Evolutionary conservation across 441 rosid species (phyloP).

Genomic region (Erodium moschatum): DNA sequence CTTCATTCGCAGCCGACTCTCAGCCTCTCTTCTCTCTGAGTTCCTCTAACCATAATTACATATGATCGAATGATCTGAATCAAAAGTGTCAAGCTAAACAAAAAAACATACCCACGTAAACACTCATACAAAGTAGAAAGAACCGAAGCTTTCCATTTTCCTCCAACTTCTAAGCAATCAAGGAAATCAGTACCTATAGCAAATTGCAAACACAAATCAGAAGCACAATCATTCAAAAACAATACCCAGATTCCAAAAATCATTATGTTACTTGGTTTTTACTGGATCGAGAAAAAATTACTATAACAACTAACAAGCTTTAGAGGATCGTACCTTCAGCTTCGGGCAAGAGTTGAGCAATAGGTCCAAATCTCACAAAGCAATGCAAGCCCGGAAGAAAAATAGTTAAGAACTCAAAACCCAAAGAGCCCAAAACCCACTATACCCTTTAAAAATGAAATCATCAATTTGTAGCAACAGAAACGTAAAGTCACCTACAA

Average conservation of each 20-base stretch:
- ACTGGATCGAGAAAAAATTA: neutral
- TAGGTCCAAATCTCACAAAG: neutral
- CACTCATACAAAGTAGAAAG: neutral
- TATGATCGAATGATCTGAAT: too few species aligned
- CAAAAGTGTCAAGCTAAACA: too few species aligned
- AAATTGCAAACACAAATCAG: neutral
- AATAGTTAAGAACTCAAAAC: neutral
- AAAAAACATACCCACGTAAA: neutral
- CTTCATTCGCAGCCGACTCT: too few species aligned
- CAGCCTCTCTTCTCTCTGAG: too few species aligned
- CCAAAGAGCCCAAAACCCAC: neutral
- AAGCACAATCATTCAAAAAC: too few species aligned
- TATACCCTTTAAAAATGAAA: neutral
- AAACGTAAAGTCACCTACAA: too few species aligned
- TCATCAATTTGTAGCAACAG: neutral
- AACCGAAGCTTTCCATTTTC: neutral
- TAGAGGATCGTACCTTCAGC: neutral
- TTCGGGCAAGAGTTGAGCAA: conserved; percentile 6
- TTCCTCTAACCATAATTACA: too few species aligned
- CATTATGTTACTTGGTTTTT: neutral
- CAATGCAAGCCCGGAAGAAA: neutral
- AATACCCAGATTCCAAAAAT: neutral
- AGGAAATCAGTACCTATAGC: neutral
- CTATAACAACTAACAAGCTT: too few species aligned
- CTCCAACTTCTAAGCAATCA: neutral